phyloP scores from a whole-genome alignment of 1,284 basidiomycete genomes.

The Austropuccinia psidii region DNA sequence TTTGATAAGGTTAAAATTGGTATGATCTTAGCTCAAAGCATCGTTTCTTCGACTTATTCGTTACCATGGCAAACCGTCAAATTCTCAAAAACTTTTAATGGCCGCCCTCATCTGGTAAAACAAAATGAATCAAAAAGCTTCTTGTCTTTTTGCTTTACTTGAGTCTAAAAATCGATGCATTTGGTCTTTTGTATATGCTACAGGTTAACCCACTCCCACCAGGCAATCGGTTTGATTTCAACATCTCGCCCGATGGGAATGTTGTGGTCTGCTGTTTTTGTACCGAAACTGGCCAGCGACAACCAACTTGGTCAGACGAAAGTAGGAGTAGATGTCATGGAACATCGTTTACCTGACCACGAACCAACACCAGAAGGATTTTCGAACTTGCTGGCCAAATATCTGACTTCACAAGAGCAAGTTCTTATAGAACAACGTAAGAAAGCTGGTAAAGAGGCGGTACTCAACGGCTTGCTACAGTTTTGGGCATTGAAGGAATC shows the following conservation, averaged over 20 bases:
- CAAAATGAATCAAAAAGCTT: no score
- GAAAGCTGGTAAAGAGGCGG: background rate
- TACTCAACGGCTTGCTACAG: slow-evolving; percentile 23
- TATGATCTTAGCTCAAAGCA: slow-evolving; percentile 14
- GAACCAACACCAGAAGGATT: background rate
- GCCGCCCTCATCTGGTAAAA: slow-evolving; percentile 27
- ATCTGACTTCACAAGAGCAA: slow-evolving; percentile 9
- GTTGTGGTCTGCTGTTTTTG: slow-evolving; percentile 17
- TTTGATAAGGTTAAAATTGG: background rate
- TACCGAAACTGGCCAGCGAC: no score
- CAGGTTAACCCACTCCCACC: slow-evolving; percentile 15
- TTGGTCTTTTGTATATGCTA: background rate
- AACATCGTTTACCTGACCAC: slow-evolving; percentile 1
- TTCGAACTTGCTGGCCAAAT: background rate
- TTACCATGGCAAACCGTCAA: background rate
- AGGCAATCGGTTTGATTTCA: slow-evolving; percentile 7
- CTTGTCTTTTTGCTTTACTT: slow-evolving; percentile 3
- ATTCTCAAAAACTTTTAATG: background rate
- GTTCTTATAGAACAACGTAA: slow-evolving; percentile 1
- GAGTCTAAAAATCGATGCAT: background rate
- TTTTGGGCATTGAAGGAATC: slow-evolving; percentile 36
- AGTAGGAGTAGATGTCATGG: slow-evolving; percentile 32
- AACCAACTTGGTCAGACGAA: no score
- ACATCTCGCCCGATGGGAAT: slow-evolving; percentile 25
- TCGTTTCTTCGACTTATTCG: slow-evolving; percentile 9